These are phyloP conservation scores for Colletotrichum kahawae DNA, from an alignment of 2,329 filamentous ascomycete genomes.

Conservation along the genomic window DNA sequence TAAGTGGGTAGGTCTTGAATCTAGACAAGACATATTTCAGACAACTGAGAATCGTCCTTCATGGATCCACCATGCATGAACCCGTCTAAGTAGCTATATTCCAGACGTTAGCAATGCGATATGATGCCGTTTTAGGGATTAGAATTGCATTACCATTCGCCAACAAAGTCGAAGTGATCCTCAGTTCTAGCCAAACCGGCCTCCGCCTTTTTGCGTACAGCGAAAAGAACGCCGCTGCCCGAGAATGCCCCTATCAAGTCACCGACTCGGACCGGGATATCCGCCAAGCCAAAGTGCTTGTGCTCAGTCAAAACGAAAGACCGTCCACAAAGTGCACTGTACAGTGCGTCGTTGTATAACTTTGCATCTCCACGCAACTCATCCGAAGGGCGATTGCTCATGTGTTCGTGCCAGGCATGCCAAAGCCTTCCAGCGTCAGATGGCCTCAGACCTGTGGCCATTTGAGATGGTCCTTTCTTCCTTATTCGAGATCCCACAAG, in stretches of 20 bases:
- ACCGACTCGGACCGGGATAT: fast-evolving
- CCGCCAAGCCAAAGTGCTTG: neutral
- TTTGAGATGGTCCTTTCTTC: neutral
- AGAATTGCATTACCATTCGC: too few relatives aligned
- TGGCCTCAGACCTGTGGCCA: fast-evolving
- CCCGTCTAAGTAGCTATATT: too few relatives aligned
- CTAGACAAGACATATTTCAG: too few relatives aligned
- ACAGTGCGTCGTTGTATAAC: neutral
- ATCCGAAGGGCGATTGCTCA: fast-evolving
- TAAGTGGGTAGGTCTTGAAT: too few relatives aligned
- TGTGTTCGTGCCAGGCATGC: neutral
- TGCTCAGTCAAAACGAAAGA: neutral
- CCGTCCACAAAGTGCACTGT: fast-evolving
- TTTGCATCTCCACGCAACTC: neutral
- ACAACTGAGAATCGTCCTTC: too few relatives aligned
- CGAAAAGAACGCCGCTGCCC: neutral
- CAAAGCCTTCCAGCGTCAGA: fast-evolving
- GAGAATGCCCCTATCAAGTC: fast-evolving
- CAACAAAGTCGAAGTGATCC: too few relatives aligned
- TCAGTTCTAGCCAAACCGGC: fast-evolving
- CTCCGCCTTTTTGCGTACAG: fast-evolving
- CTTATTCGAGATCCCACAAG: neutral
- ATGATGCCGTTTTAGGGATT: too few relatives aligned
- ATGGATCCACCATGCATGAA: too few relatives aligned
- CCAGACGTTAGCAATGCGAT: too few relatives aligned